phyloP scores from a whole-genome alignment of 2,329 filamentous ascomycete species.

The Pseudogymnoascus sp. region DNA sequence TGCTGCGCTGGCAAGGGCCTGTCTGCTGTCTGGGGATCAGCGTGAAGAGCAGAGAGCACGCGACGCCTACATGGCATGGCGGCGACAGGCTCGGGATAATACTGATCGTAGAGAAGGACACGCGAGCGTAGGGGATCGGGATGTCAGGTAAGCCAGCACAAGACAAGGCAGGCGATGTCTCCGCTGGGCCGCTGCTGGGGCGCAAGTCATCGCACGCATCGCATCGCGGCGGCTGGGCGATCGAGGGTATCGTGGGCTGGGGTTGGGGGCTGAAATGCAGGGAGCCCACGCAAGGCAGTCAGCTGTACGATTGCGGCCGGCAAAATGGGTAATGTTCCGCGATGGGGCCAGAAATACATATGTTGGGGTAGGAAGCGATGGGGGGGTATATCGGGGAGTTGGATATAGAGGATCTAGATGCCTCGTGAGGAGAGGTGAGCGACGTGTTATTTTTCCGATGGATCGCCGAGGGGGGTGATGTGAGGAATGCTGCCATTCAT shows the following conservation, averaged over 20 bases:
- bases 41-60: not conserved
- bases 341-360: not conserved
- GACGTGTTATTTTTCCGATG: not conserved
- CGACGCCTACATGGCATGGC: not conserved
- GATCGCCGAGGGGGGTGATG: not conserved
- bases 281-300: slow-evolving; percentile 1
- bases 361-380: not conserved
- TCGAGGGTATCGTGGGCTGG: not conserved
- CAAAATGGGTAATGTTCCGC: not conserved
- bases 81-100: not conserved
- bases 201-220: not conserved
- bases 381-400: not conserved
- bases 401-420: not conserved
- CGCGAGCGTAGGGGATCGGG: not conserved
- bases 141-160: not conserved
- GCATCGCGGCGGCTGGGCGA: not conserved
- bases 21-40: not conserved
- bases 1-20: not conserved
- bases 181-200: not conserved
- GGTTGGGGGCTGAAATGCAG: slow-evolving; percentile 3
- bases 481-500: not conserved
- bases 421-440: not conserved
- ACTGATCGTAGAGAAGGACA: not conserved
- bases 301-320: slow-evolving; percentile 1
- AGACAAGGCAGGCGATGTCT: not conserved